Base-by-base conservation (phyloP, 2,329 filamentous ascomycete genomes). In the Periconia sp. region DNA sequence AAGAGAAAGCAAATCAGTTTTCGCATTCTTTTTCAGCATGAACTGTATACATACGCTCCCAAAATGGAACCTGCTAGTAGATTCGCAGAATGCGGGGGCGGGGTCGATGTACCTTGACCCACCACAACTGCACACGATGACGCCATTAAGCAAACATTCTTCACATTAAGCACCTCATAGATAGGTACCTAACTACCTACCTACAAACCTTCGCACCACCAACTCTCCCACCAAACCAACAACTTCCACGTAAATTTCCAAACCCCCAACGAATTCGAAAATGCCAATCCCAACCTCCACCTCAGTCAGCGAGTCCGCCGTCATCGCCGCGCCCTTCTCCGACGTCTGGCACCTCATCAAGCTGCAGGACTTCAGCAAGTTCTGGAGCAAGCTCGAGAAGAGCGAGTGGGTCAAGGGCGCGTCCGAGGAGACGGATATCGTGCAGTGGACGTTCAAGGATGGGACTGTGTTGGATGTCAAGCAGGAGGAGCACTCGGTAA, bases 301-400 rank as follows among this genome's bases (percentile, higher is more conserved):
- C 64, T 86, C 83, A 23, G 84, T 89, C 65, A 77, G 80, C 63
- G 86, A 88, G 77, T 85, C 82, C 52, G 81, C 84, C 68, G 85
- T 90, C 73, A 89, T 90, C 75, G 80, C 83, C 63, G 86, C 86
- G 37, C 83, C 83, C 33, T 81, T 89, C 70, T 81, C 81, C 65
- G 74, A 82, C 61, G 86, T 89, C 71, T 90, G 87, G 87, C 87
- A 90, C 78, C 79, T 85, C 66, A 86, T 90, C 82, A 90, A 90
- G 81, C 84, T 90, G 40, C 82, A 85, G 72, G 80, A 86, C 71
- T 89, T 90, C 74, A 73, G 76, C 77, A 80, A 82, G 66, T 90
- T 88, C 79, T 89, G 85, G 85, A 77, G 79, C 43, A 81, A 82
- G 58, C 80, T 90, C 43, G 77, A 81, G 59, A 81, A 81, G 68